Evolutionary conservation across 257 asterid genomes (phyloP).

Genomic region (Jacaranda copaia): DNA sequence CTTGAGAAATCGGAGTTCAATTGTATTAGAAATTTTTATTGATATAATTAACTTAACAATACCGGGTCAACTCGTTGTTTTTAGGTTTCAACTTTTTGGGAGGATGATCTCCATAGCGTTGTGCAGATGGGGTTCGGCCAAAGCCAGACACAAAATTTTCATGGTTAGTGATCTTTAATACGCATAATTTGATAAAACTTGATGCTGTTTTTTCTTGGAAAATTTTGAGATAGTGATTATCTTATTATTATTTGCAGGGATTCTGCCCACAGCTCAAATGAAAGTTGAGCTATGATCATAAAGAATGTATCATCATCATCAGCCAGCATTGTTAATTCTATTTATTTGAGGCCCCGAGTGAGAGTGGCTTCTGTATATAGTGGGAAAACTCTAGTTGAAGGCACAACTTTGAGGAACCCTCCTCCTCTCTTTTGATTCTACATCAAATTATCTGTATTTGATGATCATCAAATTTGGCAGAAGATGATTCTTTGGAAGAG

Average conservation of each 20-base stretch:
- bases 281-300: conserved; percentile 68
- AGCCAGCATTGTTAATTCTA: conserved; percentile 42
- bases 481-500: conserved; percentile 40
- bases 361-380: conserved; percentile 91
- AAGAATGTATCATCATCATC: conserved; percentile 10
- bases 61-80: conserved; percentile 16
- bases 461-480: conserved; percentile 22
- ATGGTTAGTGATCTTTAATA: conserved; percentile 53
- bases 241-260: conserved; percentile 53
- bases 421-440: conserved; percentile 16
- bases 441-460: conserved; percentile 21
- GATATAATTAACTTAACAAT: not conserved
- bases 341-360: conserved; percentile 72
- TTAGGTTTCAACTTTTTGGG: conserved; percentile 77
- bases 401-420: no score
- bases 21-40: not conserved
- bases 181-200: not conserved
- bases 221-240: conserved; percentile 18
- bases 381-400: conserved; percentile 39
- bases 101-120: conserved; percentile 81
- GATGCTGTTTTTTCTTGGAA: not conserved
- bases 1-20: not conserved
- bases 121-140: conserved; percentile 88
- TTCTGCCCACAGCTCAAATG: conserved; percentile 56
- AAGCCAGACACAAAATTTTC: conserved; percentile 61